Evolutionary conservation across 1,284 basidiomycete species (phyloP).

Genomic region (Agaricales sp.): DNA sequence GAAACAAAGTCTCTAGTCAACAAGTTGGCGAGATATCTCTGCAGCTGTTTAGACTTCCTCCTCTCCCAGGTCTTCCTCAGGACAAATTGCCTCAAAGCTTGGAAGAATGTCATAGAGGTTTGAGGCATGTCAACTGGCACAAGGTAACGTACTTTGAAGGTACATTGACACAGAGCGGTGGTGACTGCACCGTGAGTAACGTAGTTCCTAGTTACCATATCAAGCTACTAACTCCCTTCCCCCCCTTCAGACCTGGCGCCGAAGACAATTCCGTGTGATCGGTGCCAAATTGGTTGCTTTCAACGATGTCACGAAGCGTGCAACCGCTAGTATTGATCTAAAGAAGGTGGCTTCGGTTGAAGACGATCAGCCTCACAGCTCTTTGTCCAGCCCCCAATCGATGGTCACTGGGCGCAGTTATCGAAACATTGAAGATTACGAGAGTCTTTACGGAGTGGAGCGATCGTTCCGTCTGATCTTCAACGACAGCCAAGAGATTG

Average conservation of each 20-base stretch:
- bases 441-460: slow-evolving; percentile 67
- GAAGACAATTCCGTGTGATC: slow-evolving; percentile 79
- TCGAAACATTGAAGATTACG: slow-evolving; percentile 49
- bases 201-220: slow-evolving; percentile 8
- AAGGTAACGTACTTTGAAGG: slow-evolving; percentile 88
- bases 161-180: slow-evolving; percentile 89
- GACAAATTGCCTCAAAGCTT: slow-evolving; percentile 82
- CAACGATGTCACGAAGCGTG: slow-evolving; percentile 89
- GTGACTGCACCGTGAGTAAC: slow-evolving; percentile 77
- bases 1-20: slow-evolving; percentile 43
- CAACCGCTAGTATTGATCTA: slow-evolving; percentile 85
- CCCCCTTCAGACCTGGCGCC: slow-evolving; percentile 79
- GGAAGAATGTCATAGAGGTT: slow-evolving; percentile 85
- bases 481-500: slow-evolving; percentile 69
- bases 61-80: slow-evolving; percentile 71
- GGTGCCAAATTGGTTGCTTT: slow-evolving; percentile 85
- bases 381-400: slow-evolving; percentile 33
- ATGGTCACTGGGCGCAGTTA: slow-evolving; percentile 22
- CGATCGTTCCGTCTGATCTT: slow-evolving; percentile 85
- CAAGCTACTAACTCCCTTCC: slow-evolving; percentile 4
- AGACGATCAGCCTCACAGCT: slow-evolving; percentile 52
- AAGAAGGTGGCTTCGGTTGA: slow-evolving; percentile 73
- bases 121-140: slow-evolving; percentile 86
- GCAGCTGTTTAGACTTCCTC: slow-evolving; percentile 84
- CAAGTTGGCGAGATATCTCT: slow-evolving; percentile 75